Evolutionary conservation across 2,329 filamentous ascomycete species (phyloP), one percentile per base, ranked within the genome.

Genomic region (Penicillium nordicum): DNA sequence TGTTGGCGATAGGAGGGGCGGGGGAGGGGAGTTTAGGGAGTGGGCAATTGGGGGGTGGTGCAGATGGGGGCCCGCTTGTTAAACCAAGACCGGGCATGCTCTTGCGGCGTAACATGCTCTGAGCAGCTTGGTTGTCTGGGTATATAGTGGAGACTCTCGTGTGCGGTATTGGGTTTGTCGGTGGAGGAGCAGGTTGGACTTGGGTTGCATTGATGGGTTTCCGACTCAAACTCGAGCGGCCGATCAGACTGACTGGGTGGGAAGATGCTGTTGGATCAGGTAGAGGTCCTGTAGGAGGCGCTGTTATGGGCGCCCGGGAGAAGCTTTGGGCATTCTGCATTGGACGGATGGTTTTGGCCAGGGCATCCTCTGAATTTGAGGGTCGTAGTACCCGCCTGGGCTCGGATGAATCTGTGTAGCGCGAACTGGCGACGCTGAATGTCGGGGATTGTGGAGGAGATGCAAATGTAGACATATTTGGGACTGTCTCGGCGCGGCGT

Each of bases 391-490:
- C 57, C 29, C 64, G 63, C 43, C 62, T 64, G 12, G 62, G 58
- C 12, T 72, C 69, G 11, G 57, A 57, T 10, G 57, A 48, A 12
- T 67, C 66, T 10, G 59, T 61, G 23, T 59, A 54, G 32, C 59
- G 63, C 34, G 63, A 63, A 51, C 65, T 69, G 45, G 61, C 58
- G 2, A 63, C 48, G 23, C 67, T 67, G 27, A 64, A 69, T 29
- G 62, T 67, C 0, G 71, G 71, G 11, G 71, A 72, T n/a, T 69
- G 69, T 0, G 68, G 69, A 10, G 71, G 69, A 36, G 71, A 71
- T 6, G 67, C 63, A 42, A 72, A 63, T 0, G 58, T 57, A 8
- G 66, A 63, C 4, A 66, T 49, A n/a, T 62, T 52, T 21, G 66
- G 58, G 16, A 62, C 58, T 18, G 51, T 56, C 18, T 63, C 59